Percentiles rank a stretch among this genome's conserved stretches.
Conservation (phyloP, 352 stramenopile genomes). For the Phytophthora sp. region DNA sequence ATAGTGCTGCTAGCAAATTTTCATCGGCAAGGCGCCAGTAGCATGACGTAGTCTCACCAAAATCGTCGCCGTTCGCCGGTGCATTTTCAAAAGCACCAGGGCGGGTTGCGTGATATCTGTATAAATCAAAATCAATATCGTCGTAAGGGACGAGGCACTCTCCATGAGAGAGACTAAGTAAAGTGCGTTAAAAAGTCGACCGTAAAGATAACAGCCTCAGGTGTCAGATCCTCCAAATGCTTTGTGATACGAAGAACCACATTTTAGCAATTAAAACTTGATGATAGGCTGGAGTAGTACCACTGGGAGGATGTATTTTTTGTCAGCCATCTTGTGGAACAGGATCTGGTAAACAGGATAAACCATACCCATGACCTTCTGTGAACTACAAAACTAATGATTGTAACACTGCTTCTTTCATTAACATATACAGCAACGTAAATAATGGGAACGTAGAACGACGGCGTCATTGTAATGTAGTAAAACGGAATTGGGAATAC, state of each 20-base stretch:
- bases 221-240: slow-evolving; percentile 23
- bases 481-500: slow-evolving; percentile 29
- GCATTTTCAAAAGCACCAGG: not conserved
- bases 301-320: not conserved
- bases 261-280: slow-evolving; percentile 22
- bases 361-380: slow-evolving; percentile 25
- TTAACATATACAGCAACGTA: slow-evolving; percentile 3
- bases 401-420: not conserved
- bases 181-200: slow-evolving; percentile 29
- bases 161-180: slow-evolving; percentile 29
- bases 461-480: slow-evolving; percentile 23
- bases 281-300: slow-evolving; percentile 19
- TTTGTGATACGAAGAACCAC: slow-evolving; percentile 9
- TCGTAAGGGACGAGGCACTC: slow-evolving; percentile 3
- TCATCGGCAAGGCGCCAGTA: not conserved
- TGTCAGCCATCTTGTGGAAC: slow-evolving; percentile 4
- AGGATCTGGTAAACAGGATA: slow-evolving; percentile 18
- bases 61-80: not conserved
- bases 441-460: slow-evolving; percentile 17
- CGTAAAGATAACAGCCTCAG: slow-evolving; percentile 25
- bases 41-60: not conserved
- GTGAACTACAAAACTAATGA: not conserved
- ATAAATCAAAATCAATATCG: slow-evolving; percentile 2
- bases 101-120: slow-evolving; percentile 9
- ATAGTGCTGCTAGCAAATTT: slow-evolving; percentile 8